phyloP scores from a whole-genome alignment of 2,329 filamentous ascomycete genomes.

The Sporothrix brunneoviolacea region DNA sequence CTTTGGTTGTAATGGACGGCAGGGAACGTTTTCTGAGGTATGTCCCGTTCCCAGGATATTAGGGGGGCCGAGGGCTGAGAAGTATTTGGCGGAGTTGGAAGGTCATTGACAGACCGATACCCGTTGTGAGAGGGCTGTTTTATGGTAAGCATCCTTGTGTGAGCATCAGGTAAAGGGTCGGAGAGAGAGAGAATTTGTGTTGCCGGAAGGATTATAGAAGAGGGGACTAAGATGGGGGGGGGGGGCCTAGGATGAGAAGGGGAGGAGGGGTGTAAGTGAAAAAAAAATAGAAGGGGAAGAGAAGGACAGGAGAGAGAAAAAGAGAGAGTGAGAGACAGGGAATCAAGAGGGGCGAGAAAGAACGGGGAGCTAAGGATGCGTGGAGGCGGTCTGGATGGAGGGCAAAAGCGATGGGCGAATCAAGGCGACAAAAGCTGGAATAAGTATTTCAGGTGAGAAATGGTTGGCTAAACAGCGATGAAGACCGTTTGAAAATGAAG shows the following conservation, averaged over 20 bases:
- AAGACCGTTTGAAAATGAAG: constrained; percentile 1
- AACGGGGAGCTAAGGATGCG: neutral
- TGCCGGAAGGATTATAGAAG: neutral
- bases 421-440: constrained; percentile 4
- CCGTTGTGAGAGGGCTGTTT: constrained; percentile 54
- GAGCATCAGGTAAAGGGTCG: constrained; percentile 18
- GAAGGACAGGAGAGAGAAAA: neutral
- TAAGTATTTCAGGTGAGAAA: constrained; percentile 2
- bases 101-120: constrained; percentile 56
- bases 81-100: constrained; percentile 51
- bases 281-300: neutral
- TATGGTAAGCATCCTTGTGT: constrained; percentile 53
- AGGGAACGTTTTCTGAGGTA: constrained; percentile 34
- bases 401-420: constrained; percentile 1
- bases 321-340: neutral
- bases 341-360: neutral
- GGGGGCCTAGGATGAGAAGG: too few species aligned
- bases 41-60: constrained; percentile 37
- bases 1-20: constrained; percentile 38
- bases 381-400: constrained; percentile 10
- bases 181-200: neutral
- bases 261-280: too few species aligned
- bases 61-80: constrained; percentile 50
- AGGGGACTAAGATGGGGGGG: too few species aligned
- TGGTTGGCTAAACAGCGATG: neutral